Conservation (phyloP, 352 stramenopile genomes). For the Discostella stelligera region DNA sequence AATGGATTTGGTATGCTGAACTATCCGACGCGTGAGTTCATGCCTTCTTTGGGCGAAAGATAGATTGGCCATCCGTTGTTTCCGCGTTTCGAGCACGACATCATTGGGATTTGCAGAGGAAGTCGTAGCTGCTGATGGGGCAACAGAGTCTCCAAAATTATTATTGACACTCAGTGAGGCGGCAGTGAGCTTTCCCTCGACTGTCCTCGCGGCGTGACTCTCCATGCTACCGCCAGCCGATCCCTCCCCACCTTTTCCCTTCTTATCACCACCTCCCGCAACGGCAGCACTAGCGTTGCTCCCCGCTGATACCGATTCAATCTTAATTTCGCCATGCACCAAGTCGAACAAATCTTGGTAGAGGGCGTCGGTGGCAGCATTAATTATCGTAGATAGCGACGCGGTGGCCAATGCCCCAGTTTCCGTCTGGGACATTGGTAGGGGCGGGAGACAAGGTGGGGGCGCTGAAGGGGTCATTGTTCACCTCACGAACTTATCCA, state of each 20-base stretch:
- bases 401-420: conserved; percentile 68
- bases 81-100: conserved; percentile 24
- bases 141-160: background rate
- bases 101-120: background rate
- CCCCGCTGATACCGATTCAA: conserved; percentile 30
- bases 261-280: conserved; percentile 7
- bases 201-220: conserved; percentile 1
- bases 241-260: conserved; percentile 2
- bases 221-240: no score
- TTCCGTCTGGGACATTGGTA: conserved; percentile 53
- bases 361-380: conserved; percentile 65
- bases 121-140: background rate
- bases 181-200: conserved; percentile 27
- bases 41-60: conserved; percentile 77
- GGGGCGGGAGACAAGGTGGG: conserved; percentile 7
- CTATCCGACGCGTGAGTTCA: conserved; percentile 64
- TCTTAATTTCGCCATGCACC: conserved; percentile 66
- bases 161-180: conserved; percentile 14
- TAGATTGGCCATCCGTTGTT: conserved; percentile 68
- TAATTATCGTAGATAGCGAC: conserved; percentile 62
- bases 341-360: conserved; percentile 79
- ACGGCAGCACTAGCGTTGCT: conserved; percentile 10
- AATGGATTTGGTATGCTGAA: conserved; percentile 57
- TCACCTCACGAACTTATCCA: no score
- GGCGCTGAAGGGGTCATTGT: conserved; percentile 1